These are phyloP conservation scores for Arthrobotrys musiformis DNA, from an alignment of 2,329 filamentous ascomycete species.

Conservation along the genomic window DNA sequence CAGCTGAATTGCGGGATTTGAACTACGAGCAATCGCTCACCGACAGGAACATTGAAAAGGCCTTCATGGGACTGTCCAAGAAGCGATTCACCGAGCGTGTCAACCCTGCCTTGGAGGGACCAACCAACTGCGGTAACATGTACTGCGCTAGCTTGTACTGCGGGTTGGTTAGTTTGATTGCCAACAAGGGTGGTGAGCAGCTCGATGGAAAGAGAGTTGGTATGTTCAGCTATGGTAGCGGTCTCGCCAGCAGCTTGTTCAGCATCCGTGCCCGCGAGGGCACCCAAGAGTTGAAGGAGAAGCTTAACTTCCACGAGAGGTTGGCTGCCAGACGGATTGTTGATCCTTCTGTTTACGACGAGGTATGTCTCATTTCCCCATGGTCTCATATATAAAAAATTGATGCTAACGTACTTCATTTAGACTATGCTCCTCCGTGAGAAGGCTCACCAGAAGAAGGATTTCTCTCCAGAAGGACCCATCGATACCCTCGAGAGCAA, in stretches of 20 bases:
- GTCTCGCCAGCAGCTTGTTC: slow-evolving; percentile 77
- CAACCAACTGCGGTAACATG: slow-evolving; percentile 78
- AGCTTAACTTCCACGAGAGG: slow-evolving; percentile 75
- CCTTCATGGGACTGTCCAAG: slow-evolving; percentile 84
- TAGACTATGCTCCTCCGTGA: slow-evolving; percentile 84
- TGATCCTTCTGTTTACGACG: slow-evolving; percentile 77
- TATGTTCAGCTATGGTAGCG: slow-evolving; percentile 83
- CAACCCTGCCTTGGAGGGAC: slow-evolving; percentile 76
- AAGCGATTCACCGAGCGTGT: slow-evolving; percentile 85
- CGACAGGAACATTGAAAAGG: slow-evolving; percentile 87
- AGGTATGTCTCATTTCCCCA: slow-evolving; percentile 67
- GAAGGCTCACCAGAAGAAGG: slow-evolving; percentile 83
- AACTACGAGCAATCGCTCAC: slow-evolving; percentile 81
- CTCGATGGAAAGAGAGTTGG: slow-evolving; percentile 78
- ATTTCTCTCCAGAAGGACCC: slow-evolving; percentile 77
- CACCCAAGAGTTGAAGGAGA: slow-evolving; percentile 74
- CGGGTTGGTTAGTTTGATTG: slow-evolving; percentile 71
- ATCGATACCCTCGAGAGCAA: slow-evolving; percentile 73
- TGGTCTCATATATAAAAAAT: slow-evolving; percentile 3
- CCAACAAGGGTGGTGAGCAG: slow-evolving; percentile 71
- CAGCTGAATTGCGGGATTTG: slow-evolving; percentile 79
- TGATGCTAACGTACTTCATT: slow-evolving; percentile 57
- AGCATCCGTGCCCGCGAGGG: slow-evolving; percentile 78
- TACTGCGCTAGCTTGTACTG: slow-evolving; percentile 72
- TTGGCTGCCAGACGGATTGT: slow-evolving; percentile 75